Evolutionary conservation across 2,329 filamentous ascomycete genomes (phyloP).

Genomic region (Purpureocillium takamizusanense): DNA sequence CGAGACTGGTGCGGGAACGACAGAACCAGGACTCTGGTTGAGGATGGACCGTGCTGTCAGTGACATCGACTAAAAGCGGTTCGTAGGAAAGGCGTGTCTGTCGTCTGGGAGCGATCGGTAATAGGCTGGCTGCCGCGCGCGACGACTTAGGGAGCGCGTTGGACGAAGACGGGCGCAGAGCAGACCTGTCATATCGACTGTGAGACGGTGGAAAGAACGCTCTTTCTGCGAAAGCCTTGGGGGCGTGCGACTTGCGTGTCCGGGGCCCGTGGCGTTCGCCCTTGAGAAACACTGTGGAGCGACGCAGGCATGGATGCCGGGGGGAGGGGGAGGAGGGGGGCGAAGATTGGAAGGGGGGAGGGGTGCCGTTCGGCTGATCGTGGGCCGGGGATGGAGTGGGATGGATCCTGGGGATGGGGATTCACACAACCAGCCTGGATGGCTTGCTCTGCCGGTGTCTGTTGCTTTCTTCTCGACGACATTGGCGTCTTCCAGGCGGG

Average conservation of each 20-base stretch:
- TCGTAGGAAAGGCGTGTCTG: not conserved
- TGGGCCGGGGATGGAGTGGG: not conserved
- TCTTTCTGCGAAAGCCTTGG: conserved; percentile 9
- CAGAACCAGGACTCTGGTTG: conserved; percentile 10
- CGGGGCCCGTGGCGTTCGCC: conserved; percentile 6
- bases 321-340: no score
- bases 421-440: no score
- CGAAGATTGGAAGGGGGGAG: no score
- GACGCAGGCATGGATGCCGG: conserved; percentile 1
- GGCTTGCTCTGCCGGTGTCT: no score
- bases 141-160: conserved; percentile 9
- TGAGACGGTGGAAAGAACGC: conserved; percentile 16
- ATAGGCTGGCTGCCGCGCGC: conserved; percentile 13
- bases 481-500: not conserved
- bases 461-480: no score
- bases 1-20: conserved; percentile 8
- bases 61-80: conserved; percentile 8
- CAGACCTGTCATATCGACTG: conserved; percentile 27
- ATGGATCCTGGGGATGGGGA: no score
- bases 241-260: not conserved
- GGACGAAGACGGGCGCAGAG: conserved; percentile 13
- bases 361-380: not conserved
- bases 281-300: conserved; percentile 4
- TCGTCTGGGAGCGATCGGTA: conserved; percentile 14
- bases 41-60: conserved; percentile 7